phyloP scores from a whole-genome alignment of 2,329 filamentous ascomycete genomes.

The Fusarium mangiferae region DNA sequence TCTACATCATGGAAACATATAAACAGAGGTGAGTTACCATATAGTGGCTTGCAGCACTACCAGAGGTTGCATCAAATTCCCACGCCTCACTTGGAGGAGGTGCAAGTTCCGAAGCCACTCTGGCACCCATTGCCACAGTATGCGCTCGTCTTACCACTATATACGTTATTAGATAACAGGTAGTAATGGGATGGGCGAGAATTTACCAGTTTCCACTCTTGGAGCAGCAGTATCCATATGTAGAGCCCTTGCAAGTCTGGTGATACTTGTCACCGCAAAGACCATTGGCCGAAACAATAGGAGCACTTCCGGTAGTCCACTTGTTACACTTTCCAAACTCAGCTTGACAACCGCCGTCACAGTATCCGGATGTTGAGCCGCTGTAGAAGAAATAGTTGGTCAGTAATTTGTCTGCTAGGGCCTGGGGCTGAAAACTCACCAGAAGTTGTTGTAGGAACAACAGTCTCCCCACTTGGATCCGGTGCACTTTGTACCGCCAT shows the following conservation, averaged over 20 bases:
- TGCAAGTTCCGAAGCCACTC: constrained; percentile 12
- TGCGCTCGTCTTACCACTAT: constrained; percentile 20
- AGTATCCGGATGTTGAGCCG: constrained; percentile 36
- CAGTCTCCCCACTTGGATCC: constrained; percentile 50
- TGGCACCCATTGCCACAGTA: constrained; percentile 16
- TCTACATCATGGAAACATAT: neutral
- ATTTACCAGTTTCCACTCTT: constrained; percentile 17
- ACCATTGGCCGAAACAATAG: constrained; percentile 32
- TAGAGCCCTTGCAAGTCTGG: constrained; percentile 31
- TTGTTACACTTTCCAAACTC: constrained; percentile 46
- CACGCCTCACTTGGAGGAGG: neutral
- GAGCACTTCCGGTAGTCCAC: constrained; percentile 11
- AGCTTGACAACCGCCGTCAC: constrained; percentile 46
- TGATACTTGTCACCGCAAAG: constrained; percentile 33
- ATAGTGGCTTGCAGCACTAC: neutral
- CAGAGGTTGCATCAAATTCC: neutral
- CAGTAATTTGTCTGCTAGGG: neutral
- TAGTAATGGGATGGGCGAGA: neutral
- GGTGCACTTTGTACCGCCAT: constrained; percentile 44
- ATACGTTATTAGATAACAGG: neutral
- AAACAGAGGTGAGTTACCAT: no score
- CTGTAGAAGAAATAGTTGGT: neutral
- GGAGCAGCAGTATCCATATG: constrained; percentile 29
- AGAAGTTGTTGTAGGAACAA: constrained; percentile 51
- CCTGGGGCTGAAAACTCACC: constrained; percentile 38